Base-by-base conservation (phyloP, 371 early-diverging fungal genomes). In the Encephalitozoon romaleae region DNA sequence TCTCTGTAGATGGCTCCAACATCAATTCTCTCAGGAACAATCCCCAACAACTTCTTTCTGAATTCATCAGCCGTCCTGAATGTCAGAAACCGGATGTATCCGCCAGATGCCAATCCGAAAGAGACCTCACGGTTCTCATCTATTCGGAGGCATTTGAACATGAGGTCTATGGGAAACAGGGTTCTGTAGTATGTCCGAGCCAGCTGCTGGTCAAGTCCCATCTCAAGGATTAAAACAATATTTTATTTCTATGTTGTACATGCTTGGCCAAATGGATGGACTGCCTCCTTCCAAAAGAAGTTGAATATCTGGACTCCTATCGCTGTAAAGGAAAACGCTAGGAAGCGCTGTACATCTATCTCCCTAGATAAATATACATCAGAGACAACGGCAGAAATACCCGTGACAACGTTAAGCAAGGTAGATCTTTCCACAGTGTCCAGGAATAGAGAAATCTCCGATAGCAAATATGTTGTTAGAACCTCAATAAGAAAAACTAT, bases 1-100 rank as follows among this genome's bases (percentile, higher is more conserved):
- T 88, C 86, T 67, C 89, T 87, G 85, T 94, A 96, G 4, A 96
- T 88, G 15, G 96, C 95, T 5, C 99, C 99, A 80, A 97, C 90
- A 87, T 98, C 96, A 75, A 98, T 92, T 82, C 94, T 95, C 67
- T 87, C 84, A 5, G 96, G 96, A 66, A 86, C 87, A 21, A 90
- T 69, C 26, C 89, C 85, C 42, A 87, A 55, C 32, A 96, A 79
- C 74, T 91, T 91, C n/a, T 87, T 81, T 77, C 88, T 89, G 41
- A 98, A 87, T 23, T 89, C 91, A 9, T 89, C 89, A 0, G 77
- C 71, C 74, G 86, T 87, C 26, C 83, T 82, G 80, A 90, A 95
- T 2, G 93, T 92, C 65, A 90, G 88, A 87, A 90, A 94, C 23
- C 99, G 90, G 39, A 94, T 82, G 78, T 91, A 94, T 23, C 88